A percentile compares a stretch with the other conserved stretches of the same genome.
Conservation (phyloP, 2,329 filamentous ascomycete species). For the Fusarium armeniacum region DNA sequence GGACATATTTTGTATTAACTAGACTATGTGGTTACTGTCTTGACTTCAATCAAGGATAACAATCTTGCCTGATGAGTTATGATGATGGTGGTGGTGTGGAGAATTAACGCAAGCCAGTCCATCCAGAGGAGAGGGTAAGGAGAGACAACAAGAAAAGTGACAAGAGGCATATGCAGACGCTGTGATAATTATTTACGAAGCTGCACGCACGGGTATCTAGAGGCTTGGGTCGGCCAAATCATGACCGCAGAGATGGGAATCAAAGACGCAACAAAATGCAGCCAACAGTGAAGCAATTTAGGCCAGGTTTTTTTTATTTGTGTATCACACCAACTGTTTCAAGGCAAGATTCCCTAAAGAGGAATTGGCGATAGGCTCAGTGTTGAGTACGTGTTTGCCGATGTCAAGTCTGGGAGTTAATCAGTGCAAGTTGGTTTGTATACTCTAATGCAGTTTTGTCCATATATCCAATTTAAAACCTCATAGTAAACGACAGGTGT, state of each 20-base stretch:
- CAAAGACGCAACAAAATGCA: slow-evolving; percentile 22
- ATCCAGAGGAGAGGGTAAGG: slow-evolving; percentile 12
- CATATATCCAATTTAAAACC: not conserved
- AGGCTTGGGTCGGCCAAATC: slow-evolving; percentile 29
- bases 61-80: slow-evolving; percentile 18
- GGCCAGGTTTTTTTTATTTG: slow-evolving; percentile 10
- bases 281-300: slow-evolving; percentile 11
- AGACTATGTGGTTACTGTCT: not conserved
- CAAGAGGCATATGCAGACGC: slow-evolving; percentile 37
- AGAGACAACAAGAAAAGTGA: slow-evolving; percentile 22
- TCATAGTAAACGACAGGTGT: slow-evolving; percentile 17
- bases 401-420: not conserved
- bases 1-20: not conserved
- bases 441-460: not conserved
- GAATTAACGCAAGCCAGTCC: slow-evolving; percentile 23
- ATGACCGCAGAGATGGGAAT: slow-evolving; percentile 33
- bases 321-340: slow-evolving; percentile 30
- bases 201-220: slow-evolving; percentile 26
- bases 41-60: slow-evolving; percentile 5
- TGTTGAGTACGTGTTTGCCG: not conserved
- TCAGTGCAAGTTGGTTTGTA: slow-evolving; percentile 1
- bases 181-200: slow-evolving; percentile 32
- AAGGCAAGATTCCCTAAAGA: slow-evolving; percentile 43
- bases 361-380: slow-evolving; percentile 45
- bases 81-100: slow-evolving; percentile 38